A percentile compares a stretch with the other conserved stretches of the same genome.
Evolutionary conservation across 2,329 filamentous ascomycete species (phyloP).

Genomic region (Fusarium chaquense): DNA sequence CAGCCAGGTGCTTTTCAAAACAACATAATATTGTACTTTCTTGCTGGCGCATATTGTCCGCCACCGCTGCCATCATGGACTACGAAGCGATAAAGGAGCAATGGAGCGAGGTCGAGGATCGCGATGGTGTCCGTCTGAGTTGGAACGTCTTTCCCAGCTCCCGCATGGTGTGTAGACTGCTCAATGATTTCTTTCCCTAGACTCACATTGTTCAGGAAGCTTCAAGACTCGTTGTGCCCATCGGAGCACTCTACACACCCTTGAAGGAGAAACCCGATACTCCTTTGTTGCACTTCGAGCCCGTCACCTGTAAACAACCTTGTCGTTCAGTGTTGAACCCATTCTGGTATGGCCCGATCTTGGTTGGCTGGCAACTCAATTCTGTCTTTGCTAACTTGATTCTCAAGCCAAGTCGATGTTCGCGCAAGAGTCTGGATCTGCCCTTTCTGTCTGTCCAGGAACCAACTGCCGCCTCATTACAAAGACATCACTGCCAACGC

Average conservation of each 20-base stretch:
- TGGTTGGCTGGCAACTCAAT: no score
- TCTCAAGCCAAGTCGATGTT: conserved; percentile 80
- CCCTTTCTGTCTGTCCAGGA: conserved; percentile 86
- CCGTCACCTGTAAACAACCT: conserved; percentile 94
- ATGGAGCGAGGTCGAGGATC: conserved; percentile 96
- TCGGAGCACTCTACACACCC: conserved; percentile 94
- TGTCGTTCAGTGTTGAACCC: conserved; percentile 97
- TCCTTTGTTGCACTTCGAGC: conserved; percentile 92
- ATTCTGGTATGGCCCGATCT: conserved; percentile 75
- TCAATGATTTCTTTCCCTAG: neutral
- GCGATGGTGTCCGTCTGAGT: conserved; percentile 93
- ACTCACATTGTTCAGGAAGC: conserved; percentile 74
- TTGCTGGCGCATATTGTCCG: neutral
- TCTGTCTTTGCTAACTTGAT: conserved; percentile 42
- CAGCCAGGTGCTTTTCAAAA: neutral
- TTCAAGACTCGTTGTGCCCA: conserved; percentile 92
- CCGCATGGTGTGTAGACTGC: conserved; percentile 79
- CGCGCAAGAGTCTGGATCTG: conserved; percentile 89
- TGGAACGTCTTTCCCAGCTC: conserved; percentile 99
- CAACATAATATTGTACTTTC: neutral
- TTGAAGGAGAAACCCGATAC: conserved; percentile 94
- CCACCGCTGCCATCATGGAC: conserved; percentile 71
- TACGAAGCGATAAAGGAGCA: conserved; percentile 94
- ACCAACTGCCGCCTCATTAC: conserved; percentile 86
- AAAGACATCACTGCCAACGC: conserved; percentile 88